A percentile compares a stretch with the other conserved stretches of the same genome.
Conservation (phyloP, 768 basidiomycete genomes). For the Pleurotus citrinopileatus region DNA sequence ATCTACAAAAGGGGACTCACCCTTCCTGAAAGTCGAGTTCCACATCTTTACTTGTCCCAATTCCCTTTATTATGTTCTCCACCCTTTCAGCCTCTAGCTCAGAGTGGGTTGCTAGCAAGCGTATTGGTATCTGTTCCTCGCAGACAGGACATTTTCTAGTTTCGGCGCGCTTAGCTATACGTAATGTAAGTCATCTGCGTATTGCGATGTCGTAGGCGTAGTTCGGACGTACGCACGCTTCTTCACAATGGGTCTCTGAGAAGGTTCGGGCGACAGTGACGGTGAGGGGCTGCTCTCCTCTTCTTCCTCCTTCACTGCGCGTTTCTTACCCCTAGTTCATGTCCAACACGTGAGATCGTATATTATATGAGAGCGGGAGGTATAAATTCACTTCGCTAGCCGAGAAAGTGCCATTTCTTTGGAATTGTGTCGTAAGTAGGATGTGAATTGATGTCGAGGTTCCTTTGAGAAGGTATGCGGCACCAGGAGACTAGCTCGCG, state of each 20-base stretch:
- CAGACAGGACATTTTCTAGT: constrained; percentile 77
- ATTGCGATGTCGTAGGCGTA: not conserved
- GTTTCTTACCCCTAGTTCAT: constrained; percentile 48
- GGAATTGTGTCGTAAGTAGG: constrained; percentile 2
- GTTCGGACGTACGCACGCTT: constrained; percentile 38
- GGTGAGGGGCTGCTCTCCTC: constrained; percentile 24
- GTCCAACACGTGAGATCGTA: not conserved
- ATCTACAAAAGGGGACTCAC: constrained; percentile 30
- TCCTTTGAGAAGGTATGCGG: constrained; percentile 16
- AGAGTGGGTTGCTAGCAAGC: constrained; percentile 64
- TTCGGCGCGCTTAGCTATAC: constrained; percentile 66
- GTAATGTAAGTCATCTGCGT: constrained; percentile 9
- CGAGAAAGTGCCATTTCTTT: constrained; percentile 4
- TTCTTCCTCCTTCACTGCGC: constrained; percentile 31
- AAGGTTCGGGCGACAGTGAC: constrained; percentile 32
- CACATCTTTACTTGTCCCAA: constrained; percentile 59
- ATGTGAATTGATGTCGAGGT: not conserved
- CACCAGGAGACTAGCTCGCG: not conserved
- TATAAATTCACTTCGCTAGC: constrained; percentile 28
- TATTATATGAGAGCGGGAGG: not conserved
- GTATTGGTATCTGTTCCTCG: constrained; percentile 66
- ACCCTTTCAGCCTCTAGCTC: constrained; percentile 68
- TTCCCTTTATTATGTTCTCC: constrained; percentile 59
- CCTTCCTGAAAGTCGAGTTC: constrained; percentile 53
- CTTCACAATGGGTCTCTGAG: constrained; percentile 37